Conservation (phyloP, 768 basidiomycete species). For the Saitozyma podzolica region DNA sequence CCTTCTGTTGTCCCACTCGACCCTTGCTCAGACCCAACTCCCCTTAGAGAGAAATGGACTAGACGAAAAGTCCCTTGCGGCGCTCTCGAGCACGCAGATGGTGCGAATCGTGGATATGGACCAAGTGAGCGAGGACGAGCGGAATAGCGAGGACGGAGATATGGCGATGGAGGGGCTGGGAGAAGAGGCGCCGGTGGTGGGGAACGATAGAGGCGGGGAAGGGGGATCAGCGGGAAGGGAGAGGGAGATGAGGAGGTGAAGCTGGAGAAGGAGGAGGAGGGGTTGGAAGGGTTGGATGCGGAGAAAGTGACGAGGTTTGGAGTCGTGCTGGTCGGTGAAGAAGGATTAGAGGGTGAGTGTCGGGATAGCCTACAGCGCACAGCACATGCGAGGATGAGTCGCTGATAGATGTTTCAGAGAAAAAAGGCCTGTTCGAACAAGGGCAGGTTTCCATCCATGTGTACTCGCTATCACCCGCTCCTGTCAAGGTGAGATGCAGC, state of each 20-base stretch:
- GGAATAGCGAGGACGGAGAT: slow-evolving; percentile 38
- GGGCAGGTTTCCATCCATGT: slow-evolving; percentile 35
- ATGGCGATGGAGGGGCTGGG: slow-evolving; percentile 1
- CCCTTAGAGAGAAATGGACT: slow-evolving; percentile 11
- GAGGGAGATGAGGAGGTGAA: slow-evolving; percentile 9
- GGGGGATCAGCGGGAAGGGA: slow-evolving; percentile 1
- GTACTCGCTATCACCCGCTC: slow-evolving; percentile 35
- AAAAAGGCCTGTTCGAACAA: slow-evolving; percentile 31
- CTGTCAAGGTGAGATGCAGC: slow-evolving; percentile 27
- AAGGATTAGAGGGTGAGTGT: slow-evolving; percentile 34
- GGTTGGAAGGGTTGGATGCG: slow-evolving; percentile 1
- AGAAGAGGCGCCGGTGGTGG: slow-evolving; percentile 4
- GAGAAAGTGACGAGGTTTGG: slow-evolving; percentile 22
- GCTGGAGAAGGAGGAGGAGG: slow-evolving; percentile 8
- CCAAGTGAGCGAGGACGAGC: slow-evolving; percentile 38
- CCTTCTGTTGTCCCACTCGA: slow-evolving; percentile 17
- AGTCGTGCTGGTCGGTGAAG: slow-evolving; percentile 32
- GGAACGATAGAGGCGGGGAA: slow-evolving; percentile 14
- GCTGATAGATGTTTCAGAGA: slow-evolving; percentile 19
- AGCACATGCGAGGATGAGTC: neutral
- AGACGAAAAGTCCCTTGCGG: slow-evolving; percentile 10
- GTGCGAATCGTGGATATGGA: slow-evolving; percentile 45
- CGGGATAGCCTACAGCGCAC: neutral
- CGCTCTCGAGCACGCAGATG: slow-evolving; percentile 12
- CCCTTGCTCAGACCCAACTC: slow-evolving; percentile 23